phyloP scores from a whole-genome alignment of 2,329 filamentous ascomycete species.

The Cryphonectria japonica region DNA sequence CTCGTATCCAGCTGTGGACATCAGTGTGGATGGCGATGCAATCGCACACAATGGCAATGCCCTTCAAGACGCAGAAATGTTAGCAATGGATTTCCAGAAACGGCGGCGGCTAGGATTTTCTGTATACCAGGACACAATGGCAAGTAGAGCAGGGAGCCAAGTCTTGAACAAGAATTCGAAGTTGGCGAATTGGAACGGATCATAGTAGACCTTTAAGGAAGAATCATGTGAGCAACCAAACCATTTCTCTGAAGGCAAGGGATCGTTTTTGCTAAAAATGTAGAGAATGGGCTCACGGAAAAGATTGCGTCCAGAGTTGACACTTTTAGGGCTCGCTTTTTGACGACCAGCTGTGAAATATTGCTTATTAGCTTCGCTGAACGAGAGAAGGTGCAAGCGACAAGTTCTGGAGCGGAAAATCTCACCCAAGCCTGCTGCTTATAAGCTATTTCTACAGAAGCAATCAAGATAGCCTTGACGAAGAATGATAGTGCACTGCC shows the following conservation, averaged over 20 bases:
- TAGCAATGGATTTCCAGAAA: not conserved
- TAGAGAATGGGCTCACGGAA: conserved; percentile 18
- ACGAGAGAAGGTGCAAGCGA: not conserved
- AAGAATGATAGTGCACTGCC: conserved; percentile 30
- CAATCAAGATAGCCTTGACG: conserved; percentile 24
- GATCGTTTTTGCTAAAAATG: not conserved
- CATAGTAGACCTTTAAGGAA: conserved; percentile 8
- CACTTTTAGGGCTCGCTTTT: conserved; percentile 23
- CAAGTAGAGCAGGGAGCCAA: conserved; percentile 14
- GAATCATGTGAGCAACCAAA: not conserved
- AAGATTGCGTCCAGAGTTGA: conserved; percentile 28
- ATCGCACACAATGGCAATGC: conserved; percentile 28
- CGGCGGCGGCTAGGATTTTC: not conserved
- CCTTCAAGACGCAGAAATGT: conserved; percentile 6
- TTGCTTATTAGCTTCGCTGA: not conserved
- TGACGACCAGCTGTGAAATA: conserved; percentile 22
- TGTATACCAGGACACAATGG: conserved; percentile 2
- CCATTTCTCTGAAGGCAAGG: not conserved
- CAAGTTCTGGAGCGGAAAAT: no score
- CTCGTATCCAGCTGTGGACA: conserved; percentile 9
- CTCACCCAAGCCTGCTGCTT: conserved; percentile 31
- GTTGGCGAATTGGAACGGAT: conserved; percentile 21
- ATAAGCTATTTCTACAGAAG: conserved; percentile 27
- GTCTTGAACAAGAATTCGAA: conserved; percentile 20
- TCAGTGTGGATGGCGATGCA: conserved; percentile 29